phyloP scores from a whole-genome alignment of 129 eudicot genomes.

The sunflower (Helianthus annuus) region HanXRQr2.0-SUNRISE NC_035447.2:49030037-49030536 shows the following conservation, averaged over 20 bases:
- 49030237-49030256: slow-evolving; percentile 72
- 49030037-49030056: too few species aligned
- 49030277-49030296: slow-evolving; percentile 59
- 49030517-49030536: slow-evolving; percentile 32
- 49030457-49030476: slow-evolving; percentile 33
- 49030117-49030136: neutral
- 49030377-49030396: slow-evolving; percentile 66
- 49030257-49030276: slow-evolving; percentile 58
- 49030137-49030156: slow-evolving; percentile 9
- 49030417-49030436: neutral
- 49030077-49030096: too few species aligned
- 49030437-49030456: slow-evolving; percentile 31
- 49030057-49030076: too few species aligned
- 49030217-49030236: slow-evolving; percentile 55
- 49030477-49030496: slow-evolving; percentile 32
- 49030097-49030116: neutral
- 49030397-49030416: slow-evolving; percentile 33
- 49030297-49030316: slow-evolving; percentile 45
- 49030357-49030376: slow-evolving; percentile 70
- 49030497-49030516: slow-evolving; percentile 11
- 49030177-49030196: neutral
- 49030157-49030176: slow-evolving; percentile 6
- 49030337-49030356: slow-evolving; percentile 54
- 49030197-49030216: slow-evolving; percentile 9
- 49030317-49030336: slow-evolving; percentile 63